A percentile compares a stretch with the other conserved stretches of the same genome.
Conservation (phyloP, 192 early-diverging fungal genomes). For the Podila clonocystis region DNA sequence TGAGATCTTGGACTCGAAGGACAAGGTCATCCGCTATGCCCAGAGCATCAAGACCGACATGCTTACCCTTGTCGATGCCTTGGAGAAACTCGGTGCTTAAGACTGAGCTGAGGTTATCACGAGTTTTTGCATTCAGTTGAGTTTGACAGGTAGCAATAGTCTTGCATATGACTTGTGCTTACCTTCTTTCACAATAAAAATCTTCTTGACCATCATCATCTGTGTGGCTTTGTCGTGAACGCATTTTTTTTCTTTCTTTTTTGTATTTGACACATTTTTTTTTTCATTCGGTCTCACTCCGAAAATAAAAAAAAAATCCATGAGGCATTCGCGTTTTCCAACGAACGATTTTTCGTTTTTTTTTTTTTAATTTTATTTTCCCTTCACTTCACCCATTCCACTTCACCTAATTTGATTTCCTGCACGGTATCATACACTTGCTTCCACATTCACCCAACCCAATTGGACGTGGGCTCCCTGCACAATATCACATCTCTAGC, state of each 20-base stretch:
- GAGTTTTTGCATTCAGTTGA: not conserved
- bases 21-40: constrained; percentile 85
- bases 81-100: constrained; percentile 63
- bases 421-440: no score
- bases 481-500: not conserved
- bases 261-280: not conserved
- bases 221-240: no score
- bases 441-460: no score
- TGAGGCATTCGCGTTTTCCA: not conserved
- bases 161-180: not conserved
- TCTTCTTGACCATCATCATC: no score
- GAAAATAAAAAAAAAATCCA: not conserved
- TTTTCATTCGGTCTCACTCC: not conserved
- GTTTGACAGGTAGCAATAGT: no score
- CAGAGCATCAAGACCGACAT: constrained; percentile 83
- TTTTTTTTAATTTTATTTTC: not conserved
- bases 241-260: not conserved
- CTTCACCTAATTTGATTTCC: no score
- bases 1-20: constrained; percentile 89
- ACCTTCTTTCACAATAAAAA: not conserved
- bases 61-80: constrained; percentile 74
- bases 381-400: not conserved
- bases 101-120: not conserved
- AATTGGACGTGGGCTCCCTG: no score
- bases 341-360: not conserved